Base-by-base conservation (phyloP, 768 basidiomycete genomes). In the Podaxis sp. region DNA sequence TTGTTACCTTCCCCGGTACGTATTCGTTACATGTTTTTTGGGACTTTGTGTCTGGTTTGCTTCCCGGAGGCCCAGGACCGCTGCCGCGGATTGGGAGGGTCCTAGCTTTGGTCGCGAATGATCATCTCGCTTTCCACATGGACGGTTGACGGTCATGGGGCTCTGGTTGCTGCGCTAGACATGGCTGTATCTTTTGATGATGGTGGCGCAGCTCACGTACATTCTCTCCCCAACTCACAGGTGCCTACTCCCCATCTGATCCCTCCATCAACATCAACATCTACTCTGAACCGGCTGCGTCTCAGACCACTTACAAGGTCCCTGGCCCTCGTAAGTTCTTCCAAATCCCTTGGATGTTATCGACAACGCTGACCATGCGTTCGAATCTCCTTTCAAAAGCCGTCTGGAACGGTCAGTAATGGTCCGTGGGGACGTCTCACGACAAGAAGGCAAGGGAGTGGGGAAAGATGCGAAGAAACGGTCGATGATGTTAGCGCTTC, bases 251-350 rank as follows among this genome's bases (percentile, higher is more conserved):
- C 30, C 67, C 72, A 61, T 73, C 67, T 62, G 71, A 75, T 54
- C 76, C 75, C 40, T 68, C 72, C 44, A 69, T 77, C 55, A 72
- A 73, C 60, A 73, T 77, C 67, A 74, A 76, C 67, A 76, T 76
- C 71, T 76, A 76, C 71, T 65, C 67, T 33, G 58, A 69, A 8
- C 69, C 70, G n/a, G 72, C 75, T 28, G 68, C 69, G 37, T 69
- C 64, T 46, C 68, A 66, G 28, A 70, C 68, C 57, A 75, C 71
- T 56, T 76, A 76, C 71, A 68, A 69, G 51, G 70, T 76, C 65
- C 74, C 72, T 26, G 74, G 74, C 66, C 74, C 74, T 52, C 58
- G 74, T 74, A 66, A 15, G 72, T 69, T 7, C 36, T 4, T 22
- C 3, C 6, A 22, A 22, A 36, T 17, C 12, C 17, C 28, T 28